These are phyloP conservation scores for Vaccinium corymbosum DNA, from an alignment of 148 eudicot genomes.

Conservation along the genomic window DNA sequence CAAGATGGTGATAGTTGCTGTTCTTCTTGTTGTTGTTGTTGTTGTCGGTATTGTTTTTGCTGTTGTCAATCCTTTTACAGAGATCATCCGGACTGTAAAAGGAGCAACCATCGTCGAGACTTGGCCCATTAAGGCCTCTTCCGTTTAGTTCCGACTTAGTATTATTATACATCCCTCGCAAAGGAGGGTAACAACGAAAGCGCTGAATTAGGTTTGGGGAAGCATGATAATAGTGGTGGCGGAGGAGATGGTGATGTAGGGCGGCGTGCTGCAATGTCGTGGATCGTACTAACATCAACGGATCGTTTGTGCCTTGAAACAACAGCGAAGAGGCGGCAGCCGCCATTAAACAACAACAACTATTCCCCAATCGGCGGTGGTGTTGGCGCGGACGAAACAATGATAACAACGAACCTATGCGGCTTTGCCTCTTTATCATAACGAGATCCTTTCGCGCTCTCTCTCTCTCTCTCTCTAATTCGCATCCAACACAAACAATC, in stretches of 20 bases:
- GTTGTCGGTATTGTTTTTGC: not conserved
- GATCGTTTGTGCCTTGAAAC: slow-evolving; percentile 15
- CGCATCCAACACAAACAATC: slow-evolving; percentile 6
- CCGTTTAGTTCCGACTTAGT: not conserved
- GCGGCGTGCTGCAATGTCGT: slow-evolving; percentile 4
- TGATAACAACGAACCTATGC: not conserved
- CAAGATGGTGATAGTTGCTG: slow-evolving; percentile 8
- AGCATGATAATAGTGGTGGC: not conserved
- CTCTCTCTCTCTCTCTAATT: not conserved
- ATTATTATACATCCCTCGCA: not conserved
- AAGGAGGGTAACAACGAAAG: not conserved
- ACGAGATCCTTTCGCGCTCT: not conserved
- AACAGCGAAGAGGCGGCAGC: slow-evolving; percentile 9
- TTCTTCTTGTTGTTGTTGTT: not conserved
- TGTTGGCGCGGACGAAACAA: not conserved
- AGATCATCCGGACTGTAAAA: slow-evolving; percentile 11
- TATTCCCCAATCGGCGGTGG: not conserved
- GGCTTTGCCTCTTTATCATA: slow-evolving; percentile 26
- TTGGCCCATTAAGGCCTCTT: slow-evolving; percentile 18
- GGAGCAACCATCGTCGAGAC: slow-evolving; percentile 28
- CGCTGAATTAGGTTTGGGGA: not conserved
- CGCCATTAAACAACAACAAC: slow-evolving; percentile 12
- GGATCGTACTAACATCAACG: not conserved
- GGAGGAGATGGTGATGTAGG: slow-evolving; percentile 8
- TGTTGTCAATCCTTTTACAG: slow-evolving; percentile 13